These are phyloP conservation scores for Linum trigynum DNA, from an alignment of 345 rosid genomes.

Conservation along the genomic window DNA sequence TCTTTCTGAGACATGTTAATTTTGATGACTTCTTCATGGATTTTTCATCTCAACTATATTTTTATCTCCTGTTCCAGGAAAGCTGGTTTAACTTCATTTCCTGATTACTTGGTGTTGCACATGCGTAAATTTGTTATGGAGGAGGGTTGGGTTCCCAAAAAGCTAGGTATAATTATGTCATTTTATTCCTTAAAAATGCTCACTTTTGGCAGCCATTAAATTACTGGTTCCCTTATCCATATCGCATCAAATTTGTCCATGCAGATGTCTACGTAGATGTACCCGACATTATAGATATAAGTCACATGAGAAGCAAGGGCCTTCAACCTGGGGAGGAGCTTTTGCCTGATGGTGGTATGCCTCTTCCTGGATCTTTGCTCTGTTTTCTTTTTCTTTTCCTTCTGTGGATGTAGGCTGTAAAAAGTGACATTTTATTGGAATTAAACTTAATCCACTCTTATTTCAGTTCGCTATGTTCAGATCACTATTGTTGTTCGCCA, in stretches of 20 bases:
- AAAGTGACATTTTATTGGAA: neutral
- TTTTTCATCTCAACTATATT: neutral
- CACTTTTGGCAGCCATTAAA: neutral
- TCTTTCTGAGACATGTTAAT: neutral
- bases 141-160: slow-evolving; percentile 98
- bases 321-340: slow-evolving; percentile 89
- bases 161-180: slow-evolving; percentile 55
- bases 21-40: neutral
- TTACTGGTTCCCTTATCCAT: neutral
- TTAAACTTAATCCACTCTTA: neutral
- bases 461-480: neutral
- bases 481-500: neutral
- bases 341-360: slow-evolving; percentile 67
- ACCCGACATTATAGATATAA: slow-evolving; percentile 84
- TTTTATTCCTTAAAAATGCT: slow-evolving; percentile 4
- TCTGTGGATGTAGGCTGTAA: neutral
- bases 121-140: slow-evolving; percentile 96
- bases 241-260: slow-evolving; percentile 9
- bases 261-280: slow-evolving; percentile 94
- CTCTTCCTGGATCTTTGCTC: neutral
- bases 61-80: slow-evolving; percentile 45
- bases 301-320: slow-evolving; percentile 94
- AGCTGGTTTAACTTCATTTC: slow-evolving; percentile 86
- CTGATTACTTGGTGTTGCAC: slow-evolving; percentile 93
- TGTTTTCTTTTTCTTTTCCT: neutral